phyloP scores from a whole-genome alignment of 2,329 filamentous ascomycete genomes.

The Colletotrichum zoysiae region DNA sequence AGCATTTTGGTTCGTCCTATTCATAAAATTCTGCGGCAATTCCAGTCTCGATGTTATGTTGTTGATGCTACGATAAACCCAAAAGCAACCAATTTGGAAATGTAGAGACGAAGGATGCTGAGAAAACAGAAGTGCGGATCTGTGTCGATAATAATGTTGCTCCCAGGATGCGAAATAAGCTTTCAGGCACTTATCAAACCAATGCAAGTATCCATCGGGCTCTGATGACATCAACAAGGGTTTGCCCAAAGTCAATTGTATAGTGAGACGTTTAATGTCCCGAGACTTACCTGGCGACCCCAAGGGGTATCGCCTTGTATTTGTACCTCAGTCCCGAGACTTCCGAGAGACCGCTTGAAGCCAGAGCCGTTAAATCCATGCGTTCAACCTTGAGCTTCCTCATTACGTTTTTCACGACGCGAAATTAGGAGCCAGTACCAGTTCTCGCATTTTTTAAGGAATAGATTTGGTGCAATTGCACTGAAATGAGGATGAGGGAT shows the following conservation, averaged over 20 bases:
- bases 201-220: background rate
- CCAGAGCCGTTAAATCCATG: background rate
- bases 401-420: background rate
- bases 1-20: constrained; percentile 52
- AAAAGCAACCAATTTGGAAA: background rate
- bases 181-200: background rate
- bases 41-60: background rate
- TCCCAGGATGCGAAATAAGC: background rate
- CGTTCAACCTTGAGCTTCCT: background rate
- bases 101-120: background rate
- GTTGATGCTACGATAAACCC: background rate
- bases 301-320: too few species aligned
- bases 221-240: background rate
- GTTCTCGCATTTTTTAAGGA: too few species aligned
- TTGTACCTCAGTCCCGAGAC: too few species aligned
- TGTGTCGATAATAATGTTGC: background rate
- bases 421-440: too few species aligned
- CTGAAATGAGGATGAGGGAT: constrained; percentile 49
- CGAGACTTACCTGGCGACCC: too few species aligned
- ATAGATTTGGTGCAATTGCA: too few species aligned
- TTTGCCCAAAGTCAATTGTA: background rate
- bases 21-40: background rate
- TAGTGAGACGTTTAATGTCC: background rate
- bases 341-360: background rate
- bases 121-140: background rate